These are phyloP conservation scores for Holtermannia corniformis DNA, from an alignment of 768 basidiomycete species.

Conservation along the genomic window DNA sequence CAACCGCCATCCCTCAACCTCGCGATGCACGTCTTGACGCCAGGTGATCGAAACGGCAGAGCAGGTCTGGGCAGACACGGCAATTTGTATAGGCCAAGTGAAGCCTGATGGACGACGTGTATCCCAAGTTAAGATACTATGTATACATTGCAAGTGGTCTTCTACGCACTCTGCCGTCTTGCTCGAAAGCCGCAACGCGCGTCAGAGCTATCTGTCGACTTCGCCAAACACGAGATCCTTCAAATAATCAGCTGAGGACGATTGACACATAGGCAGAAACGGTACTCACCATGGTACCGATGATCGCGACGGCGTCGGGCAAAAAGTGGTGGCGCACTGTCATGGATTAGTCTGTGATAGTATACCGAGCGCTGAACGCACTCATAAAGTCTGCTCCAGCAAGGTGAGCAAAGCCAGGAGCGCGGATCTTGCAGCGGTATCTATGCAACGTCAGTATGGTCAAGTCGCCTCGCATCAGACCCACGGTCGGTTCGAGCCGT, in stretches of 20 bases:
- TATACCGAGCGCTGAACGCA: constrained; percentile 42
- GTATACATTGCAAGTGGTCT: no score
- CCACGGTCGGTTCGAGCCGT: constrained; percentile 79
- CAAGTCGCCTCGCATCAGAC: neutral
- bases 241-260: constrained; percentile 47
- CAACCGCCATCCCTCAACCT: no score
- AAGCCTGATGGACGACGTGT: no score
- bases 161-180: no score
- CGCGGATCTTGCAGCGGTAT: constrained; percentile 93
- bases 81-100: no score
- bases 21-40: no score
- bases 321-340: constrained; percentile 50
- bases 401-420: constrained; percentile 90
- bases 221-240: constrained; percentile 94
- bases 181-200: no score
- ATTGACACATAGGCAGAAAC: constrained; percentile 31
- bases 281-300: constrained; percentile 99
- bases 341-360: constrained; percentile 1
- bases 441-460: neutral
- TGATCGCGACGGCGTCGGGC: constrained; percentile 90
- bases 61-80: no score
- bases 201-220: constrained; percentile 47
- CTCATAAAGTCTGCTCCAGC: constrained; percentile 97
- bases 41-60: no score
- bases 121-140: no score